Base-by-base conservation (phyloP, 23 red algal species). In the Gracilaria domingensis region DNA sequence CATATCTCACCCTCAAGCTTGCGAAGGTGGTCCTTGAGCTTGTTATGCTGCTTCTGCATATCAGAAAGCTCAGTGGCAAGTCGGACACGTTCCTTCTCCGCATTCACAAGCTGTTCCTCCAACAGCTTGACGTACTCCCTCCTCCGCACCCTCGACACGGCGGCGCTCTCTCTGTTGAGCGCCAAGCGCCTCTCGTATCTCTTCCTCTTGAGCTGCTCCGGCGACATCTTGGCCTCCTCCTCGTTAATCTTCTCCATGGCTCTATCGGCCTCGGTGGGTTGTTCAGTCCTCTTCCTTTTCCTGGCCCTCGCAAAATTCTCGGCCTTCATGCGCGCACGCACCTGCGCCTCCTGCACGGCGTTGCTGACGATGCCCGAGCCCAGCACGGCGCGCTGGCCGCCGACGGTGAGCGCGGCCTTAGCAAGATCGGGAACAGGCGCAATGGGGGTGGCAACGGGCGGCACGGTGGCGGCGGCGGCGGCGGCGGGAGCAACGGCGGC, bases 301-400 rank as follows among this genome's bases (percentile, higher is more conserved):
- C 88, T 48, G 12, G 78, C 70, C 44, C 83, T 73, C 3, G 88
- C 88, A 58, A 82, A 91, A 28, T 24, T 81, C 48, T 91, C 88
- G 18, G 88, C 88, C 79, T 91, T 91, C 65, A 75, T 35, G 23
- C 76, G 55, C 11, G 88, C 88, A 21, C 47, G 56, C 28, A 81
- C 67, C 65, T 91, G 88, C 33, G 88, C 88, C 77, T 91, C 76
- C 75, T 91, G 76, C 51, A 91, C 88, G 56, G 88, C 88, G 42
- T 55, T 50, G 14, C 62, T 74, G 2, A 89, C 71, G 38, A 89
- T 79, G 36, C 85, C 85, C 33, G 67, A 77, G 23, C 85, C 85
- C 21, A 89, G 51, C 40, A 89, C 85, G 48, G 67, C 44, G 49
- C 85, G 85, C 25, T 89, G 71, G 2, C 85, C 85, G 39, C 49